Base-by-base conservation (phyloP, 2,329 filamentous ascomycete species). In the Xylaria sp. region DNA sequence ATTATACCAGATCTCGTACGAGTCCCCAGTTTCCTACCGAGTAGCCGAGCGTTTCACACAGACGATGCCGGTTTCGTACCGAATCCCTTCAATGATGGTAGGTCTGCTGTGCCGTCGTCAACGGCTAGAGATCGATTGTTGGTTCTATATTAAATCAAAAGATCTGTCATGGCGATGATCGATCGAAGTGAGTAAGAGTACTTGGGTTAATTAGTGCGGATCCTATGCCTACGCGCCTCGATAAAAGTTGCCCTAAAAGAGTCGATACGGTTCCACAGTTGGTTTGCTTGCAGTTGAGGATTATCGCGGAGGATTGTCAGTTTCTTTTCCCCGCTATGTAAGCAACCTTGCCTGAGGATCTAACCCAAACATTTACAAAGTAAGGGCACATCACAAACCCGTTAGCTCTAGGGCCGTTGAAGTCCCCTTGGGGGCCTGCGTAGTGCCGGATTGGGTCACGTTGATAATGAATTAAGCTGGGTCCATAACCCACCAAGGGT, bases 391-490 rank as follows among this genome's bases (percentile, higher is more conserved):
- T 14, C 42, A 19, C 17, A 47, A 17, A 47, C 42, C n/a, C n/a
- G 42, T 19, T 47, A 17, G 42, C 42, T 47, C n/a, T 47, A 47
- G 42, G 42, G n/a, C 17, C 4, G 17, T 19, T 8, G 17, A 47
- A 47, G 42, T 47, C 42, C 6, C 42, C 8, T 19, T 21, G 6
- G 17, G 12, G 21, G 50, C 9, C 58, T 27, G 32, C 21, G 12
- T 58, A n/a, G n/a, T 47, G 14, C 53, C n/a, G 47, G 19, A 54
- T 59, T 47, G 34, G 55, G 62, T 55, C 55, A 14, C 34, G 58
- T 45, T 45, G 45, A 30, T 21, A 53, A 57, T 30, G 17, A 32
- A 24, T 36, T n/a, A 42, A 7, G 48, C 50, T 42, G 50, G 34
- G 47, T 7, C 24, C 19, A 62, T 9, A 24, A n/a, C 21, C 27